Conservation (phyloP, 208 protist species). For the Leishmania guyanensis region DNA sequence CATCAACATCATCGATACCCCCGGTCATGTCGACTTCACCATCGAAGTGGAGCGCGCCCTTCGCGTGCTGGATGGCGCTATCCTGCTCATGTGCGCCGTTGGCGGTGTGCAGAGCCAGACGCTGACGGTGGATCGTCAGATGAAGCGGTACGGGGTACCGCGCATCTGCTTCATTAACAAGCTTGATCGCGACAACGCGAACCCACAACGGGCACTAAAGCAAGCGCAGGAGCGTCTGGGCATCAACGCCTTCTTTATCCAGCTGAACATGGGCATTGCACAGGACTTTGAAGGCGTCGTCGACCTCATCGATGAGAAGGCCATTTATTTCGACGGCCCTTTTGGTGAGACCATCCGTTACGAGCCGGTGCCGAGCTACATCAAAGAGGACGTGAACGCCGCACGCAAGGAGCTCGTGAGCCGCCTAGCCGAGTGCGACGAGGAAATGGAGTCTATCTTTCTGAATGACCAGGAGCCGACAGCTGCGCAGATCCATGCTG, state of each 20-base stretch:
- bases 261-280: conserved; percentile 97
- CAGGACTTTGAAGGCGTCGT: conserved; percentile 96
- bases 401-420: conserved; percentile 92
- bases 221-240: conserved; percentile 93
- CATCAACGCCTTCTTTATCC: conserved; percentile 95
- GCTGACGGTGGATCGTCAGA: conserved; percentile 99
- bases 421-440: conserved; percentile 95
- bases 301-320: conserved; percentile 94
- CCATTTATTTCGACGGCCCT: conserved; percentile 94
- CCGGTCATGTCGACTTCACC: conserved; percentile 99
- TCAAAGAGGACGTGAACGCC: conserved; percentile 72
- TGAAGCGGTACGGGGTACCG: conserved; percentile 98
- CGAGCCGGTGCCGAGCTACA: conserved; percentile 81
- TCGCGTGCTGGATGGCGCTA: conserved; percentile 98
- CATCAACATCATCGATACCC: conserved; percentile 99
- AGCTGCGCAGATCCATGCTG: conserved; percentile 87
- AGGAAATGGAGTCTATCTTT: conserved; percentile 94
- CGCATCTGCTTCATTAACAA: conserved; percentile 99
- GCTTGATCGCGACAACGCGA: conserved; percentile 95
- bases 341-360: conserved; percentile 90
- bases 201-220: conserved; percentile 79
- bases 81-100: conserved; percentile 97
- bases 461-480: conserved; percentile 93
- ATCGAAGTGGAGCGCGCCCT: conserved; percentile 99
- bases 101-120: conserved; percentile 98